phyloP scores from a whole-genome alignment of 768 basidiomycete genomes.

The Hericium coralloides region DNA sequence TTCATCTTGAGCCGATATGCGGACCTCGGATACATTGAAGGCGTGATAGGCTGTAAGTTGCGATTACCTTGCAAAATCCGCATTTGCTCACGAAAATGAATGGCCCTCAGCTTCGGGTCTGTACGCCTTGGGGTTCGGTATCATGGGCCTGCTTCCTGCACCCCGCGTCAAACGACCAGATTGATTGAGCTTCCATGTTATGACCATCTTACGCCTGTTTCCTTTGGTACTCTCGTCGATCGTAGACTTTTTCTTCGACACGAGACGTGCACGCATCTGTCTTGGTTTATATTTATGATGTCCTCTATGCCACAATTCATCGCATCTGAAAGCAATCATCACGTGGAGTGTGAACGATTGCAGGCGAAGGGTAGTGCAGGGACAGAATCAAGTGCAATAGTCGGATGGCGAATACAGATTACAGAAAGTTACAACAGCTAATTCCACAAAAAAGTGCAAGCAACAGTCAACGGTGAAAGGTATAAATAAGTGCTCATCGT shows the following conservation, averaged over 20 bases:
- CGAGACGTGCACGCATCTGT: too few relatives aligned
- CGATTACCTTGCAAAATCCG: background rate
- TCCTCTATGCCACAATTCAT: too few relatives aligned
- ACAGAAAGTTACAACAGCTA: too few relatives aligned
- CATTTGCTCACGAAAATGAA: background rate
- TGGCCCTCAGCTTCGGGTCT: slow-evolving; percentile 47
- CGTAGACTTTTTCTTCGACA: too few relatives aligned
- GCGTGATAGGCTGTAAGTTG: slow-evolving; percentile 51
- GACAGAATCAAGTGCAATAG: too few relatives aligned
- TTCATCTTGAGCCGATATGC: slow-evolving; percentile 63
- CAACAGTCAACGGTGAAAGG: background rate
- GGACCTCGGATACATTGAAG: slow-evolving; percentile 51
- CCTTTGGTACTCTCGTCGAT: too few relatives aligned
- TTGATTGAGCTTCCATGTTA: background rate
- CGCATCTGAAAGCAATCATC: too few relatives aligned
- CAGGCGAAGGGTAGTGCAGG: too few relatives aligned
- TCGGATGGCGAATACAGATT: too few relatives aligned
- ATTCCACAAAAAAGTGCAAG: background rate
- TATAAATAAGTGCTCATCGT: background rate
- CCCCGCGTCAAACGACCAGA: slow-evolving; percentile 24
- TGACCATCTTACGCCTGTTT: too few relatives aligned
- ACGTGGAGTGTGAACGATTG: too few relatives aligned
- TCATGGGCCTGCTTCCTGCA: slow-evolving; percentile 63
- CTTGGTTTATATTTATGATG: too few relatives aligned
- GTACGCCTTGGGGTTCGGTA: slow-evolving; percentile 64